Evolutionary conservation across 345 rosid species (phyloP).

Genomic region (Mallotus nudiflorus): DNA sequence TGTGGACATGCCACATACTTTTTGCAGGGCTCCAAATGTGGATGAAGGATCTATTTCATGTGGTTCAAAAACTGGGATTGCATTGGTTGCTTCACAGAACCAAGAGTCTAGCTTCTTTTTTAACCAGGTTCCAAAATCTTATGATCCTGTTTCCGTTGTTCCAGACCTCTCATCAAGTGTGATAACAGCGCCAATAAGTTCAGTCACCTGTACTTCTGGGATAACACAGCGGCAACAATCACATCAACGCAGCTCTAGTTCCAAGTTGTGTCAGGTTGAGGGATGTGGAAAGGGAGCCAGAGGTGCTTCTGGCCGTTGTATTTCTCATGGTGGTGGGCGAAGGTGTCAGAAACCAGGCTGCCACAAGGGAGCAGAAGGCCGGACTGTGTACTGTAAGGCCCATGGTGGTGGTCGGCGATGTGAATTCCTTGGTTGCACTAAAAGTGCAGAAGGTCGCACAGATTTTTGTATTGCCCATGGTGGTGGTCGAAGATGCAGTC

Average conservation of each 20-base stretch:
- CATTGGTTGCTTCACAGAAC: slow-evolving; percentile 35
- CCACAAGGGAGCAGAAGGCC: slow-evolving; percentile 97
- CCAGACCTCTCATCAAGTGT: slow-evolving; percentile 66
- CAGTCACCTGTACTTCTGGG: slow-evolving; percentile 84
- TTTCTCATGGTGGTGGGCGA: slow-evolving; percentile 97
- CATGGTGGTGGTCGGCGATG: slow-evolving; percentile 99
- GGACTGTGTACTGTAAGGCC: slow-evolving; percentile 95
- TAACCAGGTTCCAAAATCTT: slow-evolving; percentile 39
- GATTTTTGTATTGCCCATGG: slow-evolving; percentile 97
- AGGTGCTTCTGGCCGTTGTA: slow-evolving; percentile 96
- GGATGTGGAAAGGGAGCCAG: slow-evolving; percentile 99
- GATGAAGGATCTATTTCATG: slow-evolving; percentile 57
- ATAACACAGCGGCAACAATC: slow-evolving; percentile 57
- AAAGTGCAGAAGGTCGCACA: slow-evolving; percentile 98
- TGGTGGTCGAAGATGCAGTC: slow-evolving; percentile 91
- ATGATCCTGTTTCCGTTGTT: slow-evolving; percentile 34
- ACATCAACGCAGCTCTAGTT: slow-evolving; percentile 52
- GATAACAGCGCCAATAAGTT: slow-evolving; percentile 61
- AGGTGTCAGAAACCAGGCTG: slow-evolving; percentile 91
- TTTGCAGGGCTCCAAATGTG: slow-evolving; percentile 30
- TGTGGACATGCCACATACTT: slow-evolving; percentile 36
- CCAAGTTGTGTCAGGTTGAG: slow-evolving; percentile 81
- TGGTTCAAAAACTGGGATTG: slow-evolving; percentile 40
- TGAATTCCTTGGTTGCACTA: slow-evolving; percentile 93
- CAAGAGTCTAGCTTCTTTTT: slow-evolving; percentile 47